Percentiles rank a stretch among this genome's conserved stretches.
Conservation (phyloP, 1,284 basidiomycete genomes). For the Ustilago curta region DNA sequence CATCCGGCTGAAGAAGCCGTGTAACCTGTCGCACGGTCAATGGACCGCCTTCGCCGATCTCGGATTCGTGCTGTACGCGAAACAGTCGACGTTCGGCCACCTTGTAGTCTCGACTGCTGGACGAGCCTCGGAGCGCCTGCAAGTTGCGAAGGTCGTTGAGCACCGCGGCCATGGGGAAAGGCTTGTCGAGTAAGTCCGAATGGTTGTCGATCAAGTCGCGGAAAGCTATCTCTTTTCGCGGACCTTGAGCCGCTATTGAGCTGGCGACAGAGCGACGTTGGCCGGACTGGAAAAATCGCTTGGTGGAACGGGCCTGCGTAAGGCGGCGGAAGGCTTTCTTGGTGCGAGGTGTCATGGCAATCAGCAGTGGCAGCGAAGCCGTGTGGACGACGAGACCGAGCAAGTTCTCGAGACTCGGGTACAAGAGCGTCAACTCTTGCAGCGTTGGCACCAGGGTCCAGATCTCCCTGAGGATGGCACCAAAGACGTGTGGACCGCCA, state of each 20-base stretch:
- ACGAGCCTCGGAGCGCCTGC: conserved; percentile 21
- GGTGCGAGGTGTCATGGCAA: conserved; percentile 12
- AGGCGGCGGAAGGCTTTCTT: conserved; percentile 10
- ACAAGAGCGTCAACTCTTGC: background rate
- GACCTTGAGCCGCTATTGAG: background rate
- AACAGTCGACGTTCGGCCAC: conserved; percentile 39
- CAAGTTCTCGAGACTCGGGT: background rate
- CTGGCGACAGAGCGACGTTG: conserved; percentile 10
- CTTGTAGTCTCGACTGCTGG: conserved; percentile 28
- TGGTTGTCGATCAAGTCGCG: conserved; percentile 32
- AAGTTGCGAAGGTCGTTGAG: conserved; percentile 42
- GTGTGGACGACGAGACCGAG: conserved; percentile 19
- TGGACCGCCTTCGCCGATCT: conserved; percentile 12
- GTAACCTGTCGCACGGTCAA: conserved; percentile 30
- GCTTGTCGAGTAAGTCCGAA: conserved; percentile 25
- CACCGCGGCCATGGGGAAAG: conserved; percentile 37
- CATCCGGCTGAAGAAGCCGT: conserved; percentile 28
- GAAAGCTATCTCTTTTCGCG: conserved; percentile 26
- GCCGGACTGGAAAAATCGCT: conserved; percentile 1
- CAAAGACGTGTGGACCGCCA: background rate
- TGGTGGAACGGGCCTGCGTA: background rate
- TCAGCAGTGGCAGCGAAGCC: conserved; percentile 25
- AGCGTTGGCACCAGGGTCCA: background rate
- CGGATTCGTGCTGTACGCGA: conserved; percentile 40
- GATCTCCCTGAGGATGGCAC: background rate